phyloP scores from a whole-genome alignment of 768 basidiomycete species.

The Boletus speciosus region DNA sequence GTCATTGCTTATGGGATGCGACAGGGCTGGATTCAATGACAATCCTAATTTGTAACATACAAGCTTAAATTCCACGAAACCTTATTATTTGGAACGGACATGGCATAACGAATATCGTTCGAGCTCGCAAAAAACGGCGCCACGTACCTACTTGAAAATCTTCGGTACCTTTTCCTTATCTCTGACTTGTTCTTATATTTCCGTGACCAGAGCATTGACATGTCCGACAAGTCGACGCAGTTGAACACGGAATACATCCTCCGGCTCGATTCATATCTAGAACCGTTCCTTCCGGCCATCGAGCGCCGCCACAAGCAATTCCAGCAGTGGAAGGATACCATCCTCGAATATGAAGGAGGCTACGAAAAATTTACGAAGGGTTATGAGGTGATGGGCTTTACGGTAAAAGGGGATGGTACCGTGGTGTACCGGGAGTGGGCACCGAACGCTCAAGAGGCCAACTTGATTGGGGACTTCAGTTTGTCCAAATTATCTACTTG shows the following conservation, averaged over 20 bases:
- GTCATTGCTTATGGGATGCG: constrained; percentile 58
- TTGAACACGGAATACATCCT: constrained; percentile 58
- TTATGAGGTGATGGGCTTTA: constrained; percentile 66
- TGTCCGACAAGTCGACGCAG: constrained; percentile 42
- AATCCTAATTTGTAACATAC: neutral
- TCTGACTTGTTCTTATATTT: neutral
- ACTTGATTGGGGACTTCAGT: constrained; percentile 97
- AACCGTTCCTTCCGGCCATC: constrained; percentile 68
- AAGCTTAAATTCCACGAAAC: neutral
- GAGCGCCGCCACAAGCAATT: constrained; percentile 64
- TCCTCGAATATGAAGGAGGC: constrained; percentile 81
- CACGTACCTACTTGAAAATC: constrained; percentile 5
- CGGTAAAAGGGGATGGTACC: constrained; percentile 60
- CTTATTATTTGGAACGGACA: constrained; percentile 14
- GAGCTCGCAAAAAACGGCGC: neutral
- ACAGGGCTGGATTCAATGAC: constrained; percentile 56
- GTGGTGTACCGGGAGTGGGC: constrained; percentile 96
- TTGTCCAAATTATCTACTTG: constrained; percentile 33
- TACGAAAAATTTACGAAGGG: constrained; percentile 61
- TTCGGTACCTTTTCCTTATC: constrained; percentile 1
- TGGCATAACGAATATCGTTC: neutral
- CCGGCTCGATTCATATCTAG: constrained; percentile 69
- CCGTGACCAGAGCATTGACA: constrained; percentile 6
- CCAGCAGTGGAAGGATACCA: constrained; percentile 71
- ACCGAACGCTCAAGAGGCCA: constrained; percentile 79